Base-by-base conservation (phyloP, 345 rosid species). In the Hypericum perforatum region DNA sequence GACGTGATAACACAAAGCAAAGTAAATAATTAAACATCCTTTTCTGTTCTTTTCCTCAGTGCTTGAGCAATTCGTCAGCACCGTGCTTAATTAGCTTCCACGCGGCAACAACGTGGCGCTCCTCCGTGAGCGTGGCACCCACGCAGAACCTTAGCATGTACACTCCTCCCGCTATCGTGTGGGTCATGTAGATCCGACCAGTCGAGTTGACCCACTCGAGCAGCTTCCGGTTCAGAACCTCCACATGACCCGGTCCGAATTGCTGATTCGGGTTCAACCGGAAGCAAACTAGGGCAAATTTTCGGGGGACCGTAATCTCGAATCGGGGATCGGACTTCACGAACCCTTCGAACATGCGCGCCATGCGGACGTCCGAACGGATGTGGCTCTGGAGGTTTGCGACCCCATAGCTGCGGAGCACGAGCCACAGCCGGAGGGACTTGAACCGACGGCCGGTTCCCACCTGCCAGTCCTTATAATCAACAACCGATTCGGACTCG, bases 41-140 rank as follows among this genome's bases (percentile, higher is more conserved):
- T 22, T 22, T 22, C 32, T 1, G 32, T 22, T 22, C 32, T 4
- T 4, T 22, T 22, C 2, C 32, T 22, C 32, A 22, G 32, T 52
- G 9, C 8, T 52, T 38, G n/a, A 44, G 41, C 55, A 52, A 32
- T 11, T 7, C 55, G 14, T 52, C 55, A 37, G 55, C 55, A 36
- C 55, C 41, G n/a, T 65, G 73, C 46, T 48, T 48, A 6, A 74
- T 70, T 59, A 75, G n/a, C 51, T 57, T 58, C 85, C 85, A 74
- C 52, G 79, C 79, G 4, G 65, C 68, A n/a, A 45, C 42, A 42
- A 79, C 75, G 63, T 73, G 84, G 15, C 77, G 51, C 14, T 76
- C 81, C 44, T 76, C 68, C 0, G 74, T 69, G 3, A 79, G 56
- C 0, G 85, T 68, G 9, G 81, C 76, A 36, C 72, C 81, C 45